These are phyloP conservation scores for Pythium utonaiense DNA, from an alignment of 352 stramenopile genomes.

Conservation along the genomic window DNA sequence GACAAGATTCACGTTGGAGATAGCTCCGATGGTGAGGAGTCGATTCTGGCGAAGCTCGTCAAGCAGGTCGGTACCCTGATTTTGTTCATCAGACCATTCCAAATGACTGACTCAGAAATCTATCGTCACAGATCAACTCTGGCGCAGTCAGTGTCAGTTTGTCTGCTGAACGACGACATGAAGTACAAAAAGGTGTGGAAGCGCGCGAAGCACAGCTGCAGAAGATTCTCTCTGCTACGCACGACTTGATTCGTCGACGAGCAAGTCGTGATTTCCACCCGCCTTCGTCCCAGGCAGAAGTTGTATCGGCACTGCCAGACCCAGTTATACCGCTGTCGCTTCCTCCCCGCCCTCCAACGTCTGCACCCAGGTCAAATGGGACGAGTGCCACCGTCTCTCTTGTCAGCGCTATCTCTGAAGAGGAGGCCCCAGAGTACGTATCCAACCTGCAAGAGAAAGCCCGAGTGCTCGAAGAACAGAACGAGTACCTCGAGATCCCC, in stretches of 20 bases:
- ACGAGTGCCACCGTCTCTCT: background rate
- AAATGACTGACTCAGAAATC: background rate
- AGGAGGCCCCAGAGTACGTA: constrained; percentile 56
- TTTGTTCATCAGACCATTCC: background rate
- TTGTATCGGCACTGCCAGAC: background rate
- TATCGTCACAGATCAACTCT: constrained; percentile 62
- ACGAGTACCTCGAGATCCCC: constrained; percentile 84
- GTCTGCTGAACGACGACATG: constrained; percentile 77
- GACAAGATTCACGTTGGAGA: constrained; percentile 90
- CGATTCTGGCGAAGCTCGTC: constrained; percentile 75
- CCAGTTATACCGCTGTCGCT: background rate
- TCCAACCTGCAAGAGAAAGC: constrained; percentile 75
- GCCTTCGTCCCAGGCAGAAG: constrained; percentile 7
- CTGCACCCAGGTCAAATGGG: constrained; percentile 6
- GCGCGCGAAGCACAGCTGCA: constrained; percentile 78
- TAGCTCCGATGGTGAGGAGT: constrained; percentile 69
- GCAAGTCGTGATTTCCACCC: constrained; percentile 30
- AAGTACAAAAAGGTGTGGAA: constrained; percentile 85
- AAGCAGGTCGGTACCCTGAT: constrained; percentile 50
- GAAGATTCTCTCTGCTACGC: constrained; percentile 79
- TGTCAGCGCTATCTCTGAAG: constrained; percentile 26
- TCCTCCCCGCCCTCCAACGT: background rate
- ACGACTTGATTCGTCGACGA: constrained; percentile 76
- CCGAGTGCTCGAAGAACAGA: constrained; percentile 80
- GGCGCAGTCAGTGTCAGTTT: constrained; percentile 79